Evolutionary conservation across 306 rosid genomes (phyloP).

Genomic region (Citrullus mucosospermus): DNA sequence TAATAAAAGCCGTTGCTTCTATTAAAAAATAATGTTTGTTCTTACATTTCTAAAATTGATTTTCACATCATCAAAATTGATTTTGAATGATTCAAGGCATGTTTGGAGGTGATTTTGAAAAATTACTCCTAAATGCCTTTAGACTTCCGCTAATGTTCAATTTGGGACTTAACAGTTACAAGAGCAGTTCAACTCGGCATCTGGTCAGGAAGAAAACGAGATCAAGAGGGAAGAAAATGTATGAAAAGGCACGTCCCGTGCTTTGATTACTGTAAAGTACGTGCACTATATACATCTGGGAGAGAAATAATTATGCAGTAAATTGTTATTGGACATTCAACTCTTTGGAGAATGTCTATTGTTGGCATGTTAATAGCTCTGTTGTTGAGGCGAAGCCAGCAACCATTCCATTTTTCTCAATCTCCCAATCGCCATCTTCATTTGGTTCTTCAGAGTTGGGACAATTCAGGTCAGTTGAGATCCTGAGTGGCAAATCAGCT

Average conservation of each 20-base stretch:
- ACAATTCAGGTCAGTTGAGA: background rate
- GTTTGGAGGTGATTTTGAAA: too few species aligned
- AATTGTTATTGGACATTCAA: slow-evolving; percentile 14
- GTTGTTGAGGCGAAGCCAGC: slow-evolving; percentile 10
- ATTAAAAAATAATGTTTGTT: too few species aligned
- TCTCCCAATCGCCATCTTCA: slow-evolving; percentile 10
- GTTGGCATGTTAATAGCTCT: slow-evolving; percentile 22
- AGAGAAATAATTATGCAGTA: slow-evolving; percentile 30
- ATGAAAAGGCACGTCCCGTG: slow-evolving; percentile 16
- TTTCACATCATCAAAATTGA: too few species aligned
- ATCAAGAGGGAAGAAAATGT: slow-evolving; percentile 46
- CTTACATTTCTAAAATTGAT: too few species aligned
- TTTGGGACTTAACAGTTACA: slow-evolving; percentile 51
- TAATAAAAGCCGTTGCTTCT: too few species aligned
- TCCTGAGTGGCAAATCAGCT: background rate
- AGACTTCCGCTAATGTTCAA: slow-evolving; percentile 2
- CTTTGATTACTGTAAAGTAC: slow-evolving; percentile 20
- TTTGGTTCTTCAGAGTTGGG: slow-evolving; percentile 4
- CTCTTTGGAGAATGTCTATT: slow-evolving; percentile 20
- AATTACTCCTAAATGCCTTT: background rate
- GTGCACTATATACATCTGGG: slow-evolving; percentile 26
- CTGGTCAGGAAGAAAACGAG: slow-evolving; percentile 52
- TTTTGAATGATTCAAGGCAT: background rate
- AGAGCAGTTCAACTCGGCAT: slow-evolving; percentile 48
- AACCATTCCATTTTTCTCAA: slow-evolving; percentile 24